These are phyloP conservation scores for Obelidium mucronatum DNA, from an alignment of 192 early-diverging fungal genomes.

Conservation along the genomic window DNA sequence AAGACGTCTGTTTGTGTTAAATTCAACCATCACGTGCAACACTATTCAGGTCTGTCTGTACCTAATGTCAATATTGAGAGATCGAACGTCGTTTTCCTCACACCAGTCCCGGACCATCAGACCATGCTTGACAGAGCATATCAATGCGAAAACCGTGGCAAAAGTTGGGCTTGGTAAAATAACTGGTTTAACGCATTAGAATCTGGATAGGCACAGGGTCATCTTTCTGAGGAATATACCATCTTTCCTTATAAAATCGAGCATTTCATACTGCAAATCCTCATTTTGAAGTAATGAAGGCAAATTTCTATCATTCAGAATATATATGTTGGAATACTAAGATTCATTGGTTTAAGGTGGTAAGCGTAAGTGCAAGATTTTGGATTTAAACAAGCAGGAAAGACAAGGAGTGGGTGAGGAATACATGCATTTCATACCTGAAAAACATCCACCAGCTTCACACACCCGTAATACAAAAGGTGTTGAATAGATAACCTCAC, in stretches of 20 bases:
- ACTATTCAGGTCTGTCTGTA: no score
- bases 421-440: constrained; percentile 52
- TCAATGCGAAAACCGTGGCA: constrained; percentile 76
- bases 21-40: no score
- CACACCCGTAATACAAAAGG: constrained; percentile 91
- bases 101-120: constrained; percentile 87
- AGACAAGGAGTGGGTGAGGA: background rate
- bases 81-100: constrained; percentile 71
- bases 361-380: no score
- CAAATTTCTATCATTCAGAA: constrained; percentile 64
- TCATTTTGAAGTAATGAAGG: constrained; percentile 65
- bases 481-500: constrained; percentile 88
- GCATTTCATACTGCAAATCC: constrained; percentile 79
- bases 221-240: constrained; percentile 3
- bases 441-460: constrained; percentile 91
- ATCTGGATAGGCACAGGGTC: background rate
- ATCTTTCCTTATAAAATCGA: constrained; percentile 66
- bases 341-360: no score
- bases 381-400: background rate
- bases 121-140: constrained; percentile 80
- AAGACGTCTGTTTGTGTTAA: constrained; percentile 80
- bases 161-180: constrained; percentile 62
- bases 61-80: constrained; percentile 82
- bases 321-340: constrained; percentile 94
- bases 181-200: constrained; percentile 11